Evolutionary conservation across 208 protist genomes (phyloP).

Genomic region (Acanthamoeba lenticulata): DNA sequence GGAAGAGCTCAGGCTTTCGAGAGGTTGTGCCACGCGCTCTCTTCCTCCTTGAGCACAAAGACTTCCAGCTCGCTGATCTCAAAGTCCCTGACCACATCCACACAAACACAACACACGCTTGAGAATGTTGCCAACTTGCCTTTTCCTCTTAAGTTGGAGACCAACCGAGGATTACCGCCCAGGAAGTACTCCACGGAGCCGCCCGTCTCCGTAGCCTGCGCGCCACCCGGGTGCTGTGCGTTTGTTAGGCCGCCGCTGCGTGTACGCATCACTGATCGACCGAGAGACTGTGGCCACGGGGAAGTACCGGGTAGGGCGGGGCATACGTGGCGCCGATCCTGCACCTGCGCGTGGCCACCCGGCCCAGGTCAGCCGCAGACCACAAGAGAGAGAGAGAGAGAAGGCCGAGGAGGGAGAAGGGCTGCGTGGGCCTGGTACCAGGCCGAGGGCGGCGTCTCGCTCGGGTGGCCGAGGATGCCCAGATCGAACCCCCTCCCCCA

Average conservation of each 20-base stretch:
- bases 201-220: background rate
- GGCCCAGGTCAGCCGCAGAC: background rate
- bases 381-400: background rate
- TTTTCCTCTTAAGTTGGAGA: background rate
- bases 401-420: background rate
- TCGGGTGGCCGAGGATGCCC: background rate
- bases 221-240: no score
- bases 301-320: background rate
- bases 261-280: no score
- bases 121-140: background rate
- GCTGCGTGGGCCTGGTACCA: background rate
- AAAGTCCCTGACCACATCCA: background rate
- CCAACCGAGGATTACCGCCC: background rate
- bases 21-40: background rate
- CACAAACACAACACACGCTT: background rate
- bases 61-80: background rate
- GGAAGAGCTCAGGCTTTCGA: background rate
- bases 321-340: background rate
- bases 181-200: background rate
- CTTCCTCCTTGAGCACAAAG: background rate
- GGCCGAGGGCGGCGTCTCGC: background rate
- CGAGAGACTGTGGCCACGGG: no score
- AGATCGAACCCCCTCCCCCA: conserved; percentile 1
- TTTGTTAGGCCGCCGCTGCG: background rate
- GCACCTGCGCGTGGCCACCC: background rate